Conservation (phyloP, 768 basidiomycete genomes). For the Peribolospora baueri region DNA sequence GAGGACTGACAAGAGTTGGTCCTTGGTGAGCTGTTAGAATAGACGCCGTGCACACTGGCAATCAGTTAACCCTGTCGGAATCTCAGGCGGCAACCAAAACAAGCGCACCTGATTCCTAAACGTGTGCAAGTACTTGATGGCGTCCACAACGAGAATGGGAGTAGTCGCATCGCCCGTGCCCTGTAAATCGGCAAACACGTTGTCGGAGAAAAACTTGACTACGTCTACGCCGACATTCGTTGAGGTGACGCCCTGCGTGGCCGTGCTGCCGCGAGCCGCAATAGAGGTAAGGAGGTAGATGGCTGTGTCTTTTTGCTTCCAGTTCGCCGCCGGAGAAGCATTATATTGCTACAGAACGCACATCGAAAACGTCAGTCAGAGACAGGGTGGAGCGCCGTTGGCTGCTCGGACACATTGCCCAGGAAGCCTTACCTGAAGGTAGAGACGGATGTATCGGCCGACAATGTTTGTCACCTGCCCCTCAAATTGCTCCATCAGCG, state of each 20-base stretch:
- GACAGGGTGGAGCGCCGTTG: neutral
- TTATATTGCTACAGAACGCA: constrained; percentile 27
- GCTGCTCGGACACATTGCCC: neutral
- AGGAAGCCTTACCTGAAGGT: constrained; percentile 26
- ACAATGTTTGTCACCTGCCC: constrained; percentile 67
- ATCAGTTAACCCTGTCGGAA: too few relatives aligned
- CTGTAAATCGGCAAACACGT: constrained; percentile 67
- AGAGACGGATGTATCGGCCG: constrained; percentile 53
- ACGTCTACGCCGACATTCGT: constrained; percentile 80
- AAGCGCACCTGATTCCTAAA: constrained; percentile 72
- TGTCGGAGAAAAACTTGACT: constrained; percentile 79
- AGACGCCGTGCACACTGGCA: neutral
- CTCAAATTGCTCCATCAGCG: constrained; percentile 57
- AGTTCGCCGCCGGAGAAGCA: constrained; percentile 31
- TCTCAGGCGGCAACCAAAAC: neutral
- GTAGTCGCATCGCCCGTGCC: constrained; percentile 32
- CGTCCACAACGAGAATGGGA: constrained; percentile 82
- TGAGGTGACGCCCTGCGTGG: constrained; percentile 75
- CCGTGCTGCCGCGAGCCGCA: constrained; percentile 67
- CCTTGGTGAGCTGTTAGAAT: constrained; percentile 50
- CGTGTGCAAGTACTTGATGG: constrained; percentile 77
- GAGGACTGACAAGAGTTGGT: constrained; percentile 71
- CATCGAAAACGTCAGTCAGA: neutral
- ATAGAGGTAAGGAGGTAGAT: constrained; percentile 83
- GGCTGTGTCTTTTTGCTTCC: constrained; percentile 83